Percentiles rank a stretch among this genome's conserved stretches.
Evolutionary conservation across 768 basidiomycete species (phyloP).

Genomic region (Termitomyces sp.): DNA sequence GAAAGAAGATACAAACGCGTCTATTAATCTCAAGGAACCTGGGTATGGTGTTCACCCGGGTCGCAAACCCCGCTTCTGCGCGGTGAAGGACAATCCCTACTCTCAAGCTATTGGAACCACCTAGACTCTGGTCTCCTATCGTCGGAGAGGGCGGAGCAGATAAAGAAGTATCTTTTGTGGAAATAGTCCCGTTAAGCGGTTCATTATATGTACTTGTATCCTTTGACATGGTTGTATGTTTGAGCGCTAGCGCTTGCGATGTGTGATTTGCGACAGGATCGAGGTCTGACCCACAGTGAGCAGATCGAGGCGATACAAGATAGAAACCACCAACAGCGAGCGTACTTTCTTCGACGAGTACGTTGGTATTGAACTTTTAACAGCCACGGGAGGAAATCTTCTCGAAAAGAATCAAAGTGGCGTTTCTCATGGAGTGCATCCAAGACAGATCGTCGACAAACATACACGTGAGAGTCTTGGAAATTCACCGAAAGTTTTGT

Average conservation of each 20-base stretch:
- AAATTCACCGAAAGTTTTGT: constrained; percentile 60
- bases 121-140: constrained; percentile 29
- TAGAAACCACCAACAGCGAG: constrained; percentile 32
- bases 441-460: constrained; percentile 72
- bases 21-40: constrained; percentile 79
- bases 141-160: constrained; percentile 44
- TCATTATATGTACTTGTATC: constrained; percentile 14
- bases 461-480: constrained; percentile 88
- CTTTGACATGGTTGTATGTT: constrained; percentile 50
- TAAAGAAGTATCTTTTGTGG: constrained; percentile 22
- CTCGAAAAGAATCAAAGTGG: constrained; percentile 75
- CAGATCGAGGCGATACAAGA: background rate
- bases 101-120: constrained; percentile 43
- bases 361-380: constrained; percentile 80
- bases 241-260: constrained; percentile 46
- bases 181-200: constrained; percentile 10
- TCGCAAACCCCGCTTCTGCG: constrained; percentile 46
- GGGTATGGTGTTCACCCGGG: constrained; percentile 72
- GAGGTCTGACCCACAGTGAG: constrained; percentile 31
- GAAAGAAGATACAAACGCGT: constrained; percentile 42
- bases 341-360: constrained; percentile 55
- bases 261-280: constrained; percentile 36
- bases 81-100: constrained; percentile 62
- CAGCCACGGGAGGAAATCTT: constrained; percentile 91
- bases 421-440: constrained; percentile 64